phyloP scores from a whole-genome alignment of 768 basidiomycete species.

The Candolleomyces efflorescens region DNA sequence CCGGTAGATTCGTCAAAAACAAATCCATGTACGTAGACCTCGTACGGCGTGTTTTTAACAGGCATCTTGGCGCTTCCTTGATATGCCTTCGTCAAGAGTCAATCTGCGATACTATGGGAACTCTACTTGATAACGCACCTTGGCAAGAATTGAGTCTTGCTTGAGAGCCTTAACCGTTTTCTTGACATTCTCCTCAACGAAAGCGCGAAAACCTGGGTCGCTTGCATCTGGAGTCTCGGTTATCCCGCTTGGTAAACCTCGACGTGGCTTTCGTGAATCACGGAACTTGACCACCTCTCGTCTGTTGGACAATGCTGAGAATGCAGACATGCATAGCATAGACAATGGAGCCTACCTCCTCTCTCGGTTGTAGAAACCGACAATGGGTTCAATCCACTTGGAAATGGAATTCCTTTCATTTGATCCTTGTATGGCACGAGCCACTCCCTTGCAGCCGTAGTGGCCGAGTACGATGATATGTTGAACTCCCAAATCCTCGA shows the following conservation, averaged over 20 bases:
- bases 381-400: constrained; percentile 30
- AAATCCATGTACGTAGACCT: constrained; percentile 52
- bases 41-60: constrained; percentile 20
- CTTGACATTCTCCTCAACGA: constrained; percentile 51
- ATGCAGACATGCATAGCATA: not conserved
- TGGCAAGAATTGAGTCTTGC: constrained; percentile 31
- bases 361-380: constrained; percentile 25
- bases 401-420: constrained; percentile 18
- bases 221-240: constrained; percentile 16
- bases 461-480: constrained; percentile 37
- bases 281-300: constrained; percentile 30
- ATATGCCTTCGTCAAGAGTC: constrained; percentile 11
- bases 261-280: constrained; percentile 25
- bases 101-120: not conserved
- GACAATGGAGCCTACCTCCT: constrained; percentile 20
- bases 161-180: constrained; percentile 35
- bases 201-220: constrained; percentile 30
- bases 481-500: constrained; percentile 27
- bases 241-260: constrained; percentile 22
- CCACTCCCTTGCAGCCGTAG: constrained; percentile 33
- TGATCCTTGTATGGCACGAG: constrained; percentile 25
- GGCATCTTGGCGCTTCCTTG: constrained; percentile 11
- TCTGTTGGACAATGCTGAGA: constrained; percentile 13
- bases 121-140: constrained; percentile 15
- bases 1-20: constrained; percentile 52